Percentiles rank a stretch among this genome's conserved stretches.
These are phyloP conservation scores for Fagopyrum esculentum DNA, from an alignment of 148 eudicot genomes.

Conservation along the genomic window DNA sequence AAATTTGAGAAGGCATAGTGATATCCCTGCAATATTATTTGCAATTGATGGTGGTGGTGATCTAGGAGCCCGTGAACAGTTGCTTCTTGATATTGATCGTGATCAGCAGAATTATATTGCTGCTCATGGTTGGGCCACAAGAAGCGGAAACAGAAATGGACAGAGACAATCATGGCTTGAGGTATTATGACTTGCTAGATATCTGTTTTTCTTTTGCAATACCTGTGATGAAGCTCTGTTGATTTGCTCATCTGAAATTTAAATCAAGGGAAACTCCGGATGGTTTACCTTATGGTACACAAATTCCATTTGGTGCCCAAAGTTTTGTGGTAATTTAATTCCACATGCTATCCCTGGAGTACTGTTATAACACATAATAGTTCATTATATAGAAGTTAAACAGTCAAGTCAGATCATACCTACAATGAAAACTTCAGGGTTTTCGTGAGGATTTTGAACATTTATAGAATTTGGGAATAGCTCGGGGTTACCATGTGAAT, in stretches of 20 bases:
- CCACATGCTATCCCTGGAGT: no score
- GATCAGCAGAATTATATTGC: conserved; percentile 26
- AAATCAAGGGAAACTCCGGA: no score
- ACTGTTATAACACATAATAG: no score
- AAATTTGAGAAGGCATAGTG: conserved; percentile 25
- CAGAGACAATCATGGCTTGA: conserved; percentile 15
- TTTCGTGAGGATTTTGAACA: no score
- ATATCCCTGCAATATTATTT: conserved; percentile 21
- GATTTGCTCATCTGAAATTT: not conserved
- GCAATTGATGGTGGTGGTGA: conserved; percentile 22
- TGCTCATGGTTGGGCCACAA: conserved; percentile 18
- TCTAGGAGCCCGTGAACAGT: conserved; percentile 30
- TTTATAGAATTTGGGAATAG: no score
- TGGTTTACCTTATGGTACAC: no score
- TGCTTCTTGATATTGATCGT: conserved; percentile 33
- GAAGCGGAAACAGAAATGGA: conserved; percentile 26
- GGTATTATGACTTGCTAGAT: conserved; percentile 8
- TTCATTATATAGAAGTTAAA: no score
- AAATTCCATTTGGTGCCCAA: no score
- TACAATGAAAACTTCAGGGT: no score
- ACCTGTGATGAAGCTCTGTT: not conserved
- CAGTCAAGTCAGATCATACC: no score
- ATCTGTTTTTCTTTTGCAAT: not conserved
- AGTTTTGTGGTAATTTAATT: no score
- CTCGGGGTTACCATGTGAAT: no score